These are phyloP conservation scores for Hyphodiscus hymeniophilus DNA, from an alignment of 495 filamentous ascomycete species.

Conservation along the genomic window DNA sequence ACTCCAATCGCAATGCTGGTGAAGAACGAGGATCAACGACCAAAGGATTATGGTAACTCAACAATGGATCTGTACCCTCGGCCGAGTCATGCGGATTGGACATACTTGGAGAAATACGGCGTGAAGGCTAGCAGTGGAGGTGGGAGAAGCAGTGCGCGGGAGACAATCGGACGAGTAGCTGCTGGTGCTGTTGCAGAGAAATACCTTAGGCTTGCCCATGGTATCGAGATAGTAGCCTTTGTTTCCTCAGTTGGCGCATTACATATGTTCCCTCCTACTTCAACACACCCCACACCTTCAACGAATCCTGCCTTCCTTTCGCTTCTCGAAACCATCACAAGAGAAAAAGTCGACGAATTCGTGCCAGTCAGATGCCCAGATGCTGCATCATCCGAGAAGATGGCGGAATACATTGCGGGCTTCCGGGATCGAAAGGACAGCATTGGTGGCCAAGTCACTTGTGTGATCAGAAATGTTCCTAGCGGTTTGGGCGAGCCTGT, in stretches of 20 bases:
- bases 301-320: constrained; percentile 81
- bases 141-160: constrained; percentile 83
- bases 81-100: constrained; percentile 93
- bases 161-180: constrained; percentile 90
- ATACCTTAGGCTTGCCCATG: constrained; percentile 71
- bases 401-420: constrained; percentile 73
- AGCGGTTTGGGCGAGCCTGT: constrained; percentile 86
- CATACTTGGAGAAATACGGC: constrained; percentile 95
- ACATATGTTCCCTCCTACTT: constrained; percentile 75
- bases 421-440: constrained; percentile 80
- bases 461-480: constrained; percentile 87
- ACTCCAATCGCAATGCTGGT: constrained; percentile 88
- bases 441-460: constrained; percentile 94
- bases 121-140: constrained; percentile 91
- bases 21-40: constrained; percentile 85
- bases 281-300: constrained; percentile 59
- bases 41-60: constrained; percentile 83
- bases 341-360: constrained; percentile 73
- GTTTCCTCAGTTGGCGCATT: constrained; percentile 77
- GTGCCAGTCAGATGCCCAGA: constrained; percentile 84
- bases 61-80: constrained; percentile 91
- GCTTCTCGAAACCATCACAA: constrained; percentile 64
- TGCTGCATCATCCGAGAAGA: constrained; percentile 49
- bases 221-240: constrained; percentile 87
- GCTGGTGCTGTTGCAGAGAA: constrained; percentile 96